Conservation (phyloP, 2,329 filamentous ascomycete genomes). For the Lachnellula subtilissima region DNA sequence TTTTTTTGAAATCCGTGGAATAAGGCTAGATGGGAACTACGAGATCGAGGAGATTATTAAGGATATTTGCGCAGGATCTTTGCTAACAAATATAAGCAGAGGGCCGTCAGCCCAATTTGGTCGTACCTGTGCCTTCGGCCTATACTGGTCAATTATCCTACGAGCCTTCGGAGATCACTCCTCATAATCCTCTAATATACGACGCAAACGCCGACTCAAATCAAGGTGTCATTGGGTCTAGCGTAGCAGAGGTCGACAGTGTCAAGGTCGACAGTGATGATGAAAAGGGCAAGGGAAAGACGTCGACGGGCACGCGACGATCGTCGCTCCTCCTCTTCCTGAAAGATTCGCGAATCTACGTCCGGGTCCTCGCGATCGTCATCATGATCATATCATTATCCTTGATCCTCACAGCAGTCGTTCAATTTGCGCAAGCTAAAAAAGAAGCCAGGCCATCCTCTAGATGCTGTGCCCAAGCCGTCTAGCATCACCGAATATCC, state of each 20-base stretch:
- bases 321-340: slow-evolving; percentile 5
- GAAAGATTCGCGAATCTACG: slow-evolving; percentile 2
- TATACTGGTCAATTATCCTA: slow-evolving; percentile 15
- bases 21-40: too few relatives aligned
- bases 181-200: neutral
- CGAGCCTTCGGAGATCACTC: neutral
- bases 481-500: slow-evolving; percentile 15
- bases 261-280: neutral
- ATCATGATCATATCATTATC: slow-evolving; percentile 16
- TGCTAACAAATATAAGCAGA: too few relatives aligned
- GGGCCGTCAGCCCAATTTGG: neutral
- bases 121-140: slow-evolving; percentile 9
- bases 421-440: slow-evolving; percentile 15
- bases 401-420: slow-evolving; percentile 15
- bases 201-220: neutral
- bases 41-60: too few relatives aligned
- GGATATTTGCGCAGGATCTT: too few relatives aligned
- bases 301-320: neutral
- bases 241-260: neutral
- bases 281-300: neutral
- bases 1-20: too few relatives aligned
- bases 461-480: slow-evolving; percentile 6
- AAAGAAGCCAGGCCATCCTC: slow-evolving; percentile 7
- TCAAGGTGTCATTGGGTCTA: neutral
- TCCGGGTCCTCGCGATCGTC: slow-evolving; percentile 16